Evolutionary conservation across 1,284 basidiomycete genomes (phyloP).

Genomic region (Cryptococcus neoformans): DNA sequence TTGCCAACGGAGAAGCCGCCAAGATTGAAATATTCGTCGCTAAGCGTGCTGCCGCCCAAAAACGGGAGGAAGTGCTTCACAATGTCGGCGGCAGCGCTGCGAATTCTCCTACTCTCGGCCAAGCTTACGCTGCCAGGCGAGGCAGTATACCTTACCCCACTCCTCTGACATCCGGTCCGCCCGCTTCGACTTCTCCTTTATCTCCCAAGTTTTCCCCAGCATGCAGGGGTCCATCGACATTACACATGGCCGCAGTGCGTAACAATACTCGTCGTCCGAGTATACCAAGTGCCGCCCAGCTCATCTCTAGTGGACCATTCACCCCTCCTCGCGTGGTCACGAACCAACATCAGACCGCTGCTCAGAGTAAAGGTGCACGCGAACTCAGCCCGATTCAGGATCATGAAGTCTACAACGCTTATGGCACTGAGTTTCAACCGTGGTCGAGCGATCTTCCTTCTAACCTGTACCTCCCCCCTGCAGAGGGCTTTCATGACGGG

Average conservation of each 20-base stretch:
- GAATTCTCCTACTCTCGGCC: constrained; percentile 8
- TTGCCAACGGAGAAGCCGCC: constrained; percentile 38
- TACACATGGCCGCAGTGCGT: constrained; percentile 40
- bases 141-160: constrained; percentile 42
- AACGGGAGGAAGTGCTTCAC: background rate
- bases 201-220: constrained; percentile 33
- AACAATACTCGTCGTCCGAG: constrained; percentile 41
- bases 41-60: constrained; percentile 19
- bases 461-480: constrained; percentile 12
- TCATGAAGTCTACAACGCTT: constrained; percentile 14
- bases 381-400: constrained; percentile 41
- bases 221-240: constrained; percentile 27
- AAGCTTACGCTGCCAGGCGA: constrained; percentile 35
- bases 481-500: constrained; percentile 12
- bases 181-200: background rate
- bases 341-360: constrained; percentile 12
- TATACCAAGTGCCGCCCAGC: constrained; percentile 37
- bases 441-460: background rate
- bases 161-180: constrained; percentile 13
- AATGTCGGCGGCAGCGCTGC: background rate
- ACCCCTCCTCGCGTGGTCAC: constrained; percentile 38
- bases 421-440: no score
- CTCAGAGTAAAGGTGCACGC: constrained; percentile 6
- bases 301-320: constrained; percentile 40
- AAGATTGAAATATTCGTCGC: constrained; percentile 33